A percentile compares a stretch with the other conserved stretches of the same genome.
phyloP scores from a whole-genome alignment of 495 filamentous ascomycete genomes.

The Penicillium robsamsonii region DNA sequence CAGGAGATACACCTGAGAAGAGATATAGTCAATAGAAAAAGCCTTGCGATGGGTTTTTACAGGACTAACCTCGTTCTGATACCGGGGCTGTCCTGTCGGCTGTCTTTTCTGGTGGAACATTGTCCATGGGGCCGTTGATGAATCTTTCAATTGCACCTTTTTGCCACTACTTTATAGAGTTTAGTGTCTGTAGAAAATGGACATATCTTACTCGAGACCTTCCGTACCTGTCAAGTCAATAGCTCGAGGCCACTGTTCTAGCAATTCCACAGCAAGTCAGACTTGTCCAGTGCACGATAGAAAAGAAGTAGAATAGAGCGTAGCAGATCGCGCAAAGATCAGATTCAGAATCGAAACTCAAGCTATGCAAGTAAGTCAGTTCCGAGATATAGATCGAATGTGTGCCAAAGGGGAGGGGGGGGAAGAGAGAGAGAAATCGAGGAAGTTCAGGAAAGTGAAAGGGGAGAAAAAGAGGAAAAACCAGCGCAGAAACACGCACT shows the following conservation, averaged over 20 bases:
- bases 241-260: not conserved
- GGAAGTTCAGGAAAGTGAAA: not conserved
- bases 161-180: not conserved
- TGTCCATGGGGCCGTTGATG: conserved; percentile 33
- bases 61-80: conserved; percentile 31
- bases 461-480: not conserved
- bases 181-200: not conserved
- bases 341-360: not conserved
- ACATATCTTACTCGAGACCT: not conserved
- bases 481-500: not conserved
- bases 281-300: not conserved
- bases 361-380: not conserved
- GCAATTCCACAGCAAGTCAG: not conserved
- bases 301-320: not conserved
- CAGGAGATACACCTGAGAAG: conserved; percentile 18
- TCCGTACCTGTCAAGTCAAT: not conserved
- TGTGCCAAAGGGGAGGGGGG: too few species aligned
- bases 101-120: conserved; percentile 31
- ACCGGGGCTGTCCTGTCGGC: conserved; percentile 16
- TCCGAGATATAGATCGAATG: too few species aligned
- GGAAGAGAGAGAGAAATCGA: too few species aligned
- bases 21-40: conserved; percentile 15
- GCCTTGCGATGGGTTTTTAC: not conserved
- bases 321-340: not conserved
- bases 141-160: not conserved